A percentile compares a stretch with the other conserved stretches of the same genome.
These are phyloP conservation scores for Cercospora janseana DNA, from an alignment of 2,329 filamentous ascomycete species.

Conservation along the genomic window DNA sequence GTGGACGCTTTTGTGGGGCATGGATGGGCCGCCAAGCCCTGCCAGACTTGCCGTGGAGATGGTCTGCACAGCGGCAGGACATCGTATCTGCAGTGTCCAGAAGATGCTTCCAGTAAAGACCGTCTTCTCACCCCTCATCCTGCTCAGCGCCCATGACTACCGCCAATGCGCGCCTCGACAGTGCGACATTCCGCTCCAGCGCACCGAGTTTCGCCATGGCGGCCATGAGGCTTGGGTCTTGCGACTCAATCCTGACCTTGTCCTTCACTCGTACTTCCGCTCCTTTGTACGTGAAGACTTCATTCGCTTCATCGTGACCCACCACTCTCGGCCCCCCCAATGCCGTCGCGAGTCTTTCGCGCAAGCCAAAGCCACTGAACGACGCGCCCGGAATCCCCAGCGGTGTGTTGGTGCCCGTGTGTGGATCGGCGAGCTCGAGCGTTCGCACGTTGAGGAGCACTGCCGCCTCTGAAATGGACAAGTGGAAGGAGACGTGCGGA, in stretches of 20 bases:
- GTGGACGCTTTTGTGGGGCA: too few relatives aligned
- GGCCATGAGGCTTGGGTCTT: conserved; percentile 81
- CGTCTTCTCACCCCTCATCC: conserved; percentile 27
- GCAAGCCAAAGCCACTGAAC: conserved; percentile 56
- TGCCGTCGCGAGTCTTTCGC: conserved; percentile 54
- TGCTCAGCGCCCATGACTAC: conserved; percentile 71
- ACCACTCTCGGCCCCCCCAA: conserved; percentile 44
- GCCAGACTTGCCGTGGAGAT: conserved; percentile 3
- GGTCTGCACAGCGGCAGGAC: neutral
- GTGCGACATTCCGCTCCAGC: conserved; percentile 68
- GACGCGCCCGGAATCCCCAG: conserved; percentile 35
- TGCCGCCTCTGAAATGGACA: conserved; percentile 56
- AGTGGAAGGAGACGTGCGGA: conserved; percentile 69
- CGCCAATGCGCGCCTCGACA: conserved; percentile 69
- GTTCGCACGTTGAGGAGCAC: conserved; percentile 63
- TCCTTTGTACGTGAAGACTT: conserved; percentile 67
- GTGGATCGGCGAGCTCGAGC: conserved; percentile 55
- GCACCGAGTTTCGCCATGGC: conserved; percentile 79
- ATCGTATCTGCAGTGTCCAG: neutral
- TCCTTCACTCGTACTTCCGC: conserved; percentile 81
- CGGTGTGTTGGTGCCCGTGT: conserved; percentile 38
- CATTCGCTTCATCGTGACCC: conserved; percentile 65
- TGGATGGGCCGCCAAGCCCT: neutral
- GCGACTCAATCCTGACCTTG: conserved; percentile 83
- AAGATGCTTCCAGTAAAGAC: neutral